These are phyloP conservation scores for Odontarrhena argentea DNA, from an alignment of 345 rosid species.

Conservation along the genomic window DNA sequence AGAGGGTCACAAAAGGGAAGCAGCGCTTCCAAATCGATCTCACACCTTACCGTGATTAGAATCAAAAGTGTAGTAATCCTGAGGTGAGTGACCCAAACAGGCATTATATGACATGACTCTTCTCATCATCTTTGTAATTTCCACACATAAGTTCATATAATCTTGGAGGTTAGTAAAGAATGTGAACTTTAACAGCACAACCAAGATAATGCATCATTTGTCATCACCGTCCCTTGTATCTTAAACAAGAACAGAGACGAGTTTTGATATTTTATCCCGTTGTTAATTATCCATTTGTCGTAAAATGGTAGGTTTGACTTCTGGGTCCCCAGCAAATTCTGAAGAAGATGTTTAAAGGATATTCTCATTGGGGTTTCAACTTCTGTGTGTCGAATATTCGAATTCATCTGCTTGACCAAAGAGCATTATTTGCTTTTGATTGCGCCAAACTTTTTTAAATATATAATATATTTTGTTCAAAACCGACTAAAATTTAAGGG, in stretches of 20 bases:
- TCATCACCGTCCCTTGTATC: neutral
- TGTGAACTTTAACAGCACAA: neutral
- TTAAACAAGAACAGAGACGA: conserved; percentile 5
- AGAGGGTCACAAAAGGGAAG: conserved; percentile 94
- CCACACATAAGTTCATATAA: neutral
- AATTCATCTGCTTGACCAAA: neutral
- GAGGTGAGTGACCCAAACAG: conserved; percentile 21
- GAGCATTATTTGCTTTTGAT: neutral
- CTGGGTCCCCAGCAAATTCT: neutral
- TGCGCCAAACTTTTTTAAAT: neutral
- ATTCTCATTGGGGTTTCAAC: neutral
- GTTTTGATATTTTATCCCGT: neutral
- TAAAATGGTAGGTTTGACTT: conserved; percentile 14
- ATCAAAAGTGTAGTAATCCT: conserved; percentile 7
- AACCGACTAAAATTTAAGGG: too few relatives aligned
- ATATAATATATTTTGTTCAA: too few relatives aligned
- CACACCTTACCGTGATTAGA: conserved; percentile 63
- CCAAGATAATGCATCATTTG: conserved; percentile 5
- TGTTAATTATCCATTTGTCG: neutral
- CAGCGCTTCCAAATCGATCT: conserved; percentile 75
- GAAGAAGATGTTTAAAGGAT: conserved; percentile 2
- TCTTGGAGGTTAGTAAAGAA: conserved; percentile 8
- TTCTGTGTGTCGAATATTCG: neutral
- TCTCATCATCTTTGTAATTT: neutral
- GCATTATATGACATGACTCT: conserved; percentile 4